Conservation (phyloP, 371 early-diverging fungal species). For the Mucor lusitanicus region DNA sequence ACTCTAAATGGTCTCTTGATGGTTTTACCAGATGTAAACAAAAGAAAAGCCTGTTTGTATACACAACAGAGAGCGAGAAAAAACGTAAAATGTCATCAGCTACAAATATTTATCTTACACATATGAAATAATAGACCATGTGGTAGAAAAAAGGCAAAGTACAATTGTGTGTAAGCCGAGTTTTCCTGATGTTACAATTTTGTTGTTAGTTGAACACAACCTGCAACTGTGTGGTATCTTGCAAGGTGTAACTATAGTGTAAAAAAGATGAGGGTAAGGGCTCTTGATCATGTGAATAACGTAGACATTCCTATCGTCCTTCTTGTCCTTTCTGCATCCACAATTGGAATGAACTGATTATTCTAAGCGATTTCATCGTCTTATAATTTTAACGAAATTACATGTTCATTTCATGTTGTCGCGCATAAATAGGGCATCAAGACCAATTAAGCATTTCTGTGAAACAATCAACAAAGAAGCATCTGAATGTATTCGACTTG, state of each 20-base stretch:
- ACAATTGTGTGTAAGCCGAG: not conserved
- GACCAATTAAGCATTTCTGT: not conserved
- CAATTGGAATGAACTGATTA: not conserved
- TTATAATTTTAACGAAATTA: not conserved
- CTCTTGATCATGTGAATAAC: not conserved
- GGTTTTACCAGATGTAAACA: not conserved
- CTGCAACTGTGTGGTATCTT: not conserved
- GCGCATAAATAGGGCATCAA: not conserved
- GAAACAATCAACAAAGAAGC: not conserved
- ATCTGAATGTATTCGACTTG: not conserved
- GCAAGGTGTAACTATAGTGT: not conserved
- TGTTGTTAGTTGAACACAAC: not conserved
- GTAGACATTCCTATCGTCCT: not conserved
- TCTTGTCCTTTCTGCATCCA: not conserved
- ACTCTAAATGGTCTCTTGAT: not conserved
- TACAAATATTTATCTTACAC: not conserved
- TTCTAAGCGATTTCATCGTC: not conserved
- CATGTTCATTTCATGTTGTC: not conserved
- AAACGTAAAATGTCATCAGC: not conserved
- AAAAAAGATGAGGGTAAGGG: not conserved
- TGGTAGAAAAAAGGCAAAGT: conserved; percentile 10
- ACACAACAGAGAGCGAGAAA: not conserved
- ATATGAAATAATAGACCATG: not conserved
- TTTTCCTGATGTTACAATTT: conserved; percentile 4
- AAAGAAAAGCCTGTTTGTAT: not conserved